Conservation (phyloP, 1,284 basidiomycete species). For the Thelephora terrestris region DNA sequence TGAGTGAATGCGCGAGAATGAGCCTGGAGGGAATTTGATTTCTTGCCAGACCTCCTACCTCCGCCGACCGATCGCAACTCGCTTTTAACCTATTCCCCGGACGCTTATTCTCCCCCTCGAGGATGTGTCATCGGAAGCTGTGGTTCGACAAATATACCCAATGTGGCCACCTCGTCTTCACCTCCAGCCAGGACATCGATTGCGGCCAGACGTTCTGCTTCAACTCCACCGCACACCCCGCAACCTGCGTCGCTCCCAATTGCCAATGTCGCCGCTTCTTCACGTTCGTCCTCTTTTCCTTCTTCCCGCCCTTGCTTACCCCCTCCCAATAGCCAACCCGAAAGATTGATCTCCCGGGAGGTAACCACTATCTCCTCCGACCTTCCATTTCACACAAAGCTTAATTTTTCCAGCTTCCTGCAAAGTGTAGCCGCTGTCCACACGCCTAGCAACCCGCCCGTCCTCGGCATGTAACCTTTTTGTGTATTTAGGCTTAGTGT, state of each 20-base stretch:
- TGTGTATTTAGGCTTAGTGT: slow-evolving; percentile 1
- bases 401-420: slow-evolving; percentile 24
- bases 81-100: slow-evolving; percentile 14
- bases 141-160: slow-evolving; percentile 36
- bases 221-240: slow-evolving; percentile 39
- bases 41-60: slow-evolving; percentile 12
- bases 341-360: slow-evolving; percentile 21
- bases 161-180: slow-evolving; percentile 50
- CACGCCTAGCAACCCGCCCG: background rate
- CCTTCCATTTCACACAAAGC: background rate
- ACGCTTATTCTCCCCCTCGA: slow-evolving; percentile 10
- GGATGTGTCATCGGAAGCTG: slow-evolving; percentile 60
- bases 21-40: slow-evolving; percentile 10
- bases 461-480: background rate
- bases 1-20: too few relatives aligned
- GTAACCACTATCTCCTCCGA: slow-evolving; percentile 9
- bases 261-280: slow-evolving; percentile 53
- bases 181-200: slow-evolving; percentile 41
- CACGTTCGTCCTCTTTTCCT: slow-evolving; percentile 26
- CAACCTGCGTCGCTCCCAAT: slow-evolving; percentile 28
- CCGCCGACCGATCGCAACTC: slow-evolving; percentile 11
- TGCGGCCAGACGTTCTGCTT: slow-evolving; percentile 36
- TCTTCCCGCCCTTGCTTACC: slow-evolving; percentile 5
- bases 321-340: slow-evolving; percentile 17
- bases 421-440: slow-evolving; percentile 32